Percentiles rank a stretch among this genome's conserved stretches.
Evolutionary conservation across 1,284 basidiomycete species (phyloP).

Genomic region (Moniliophthora roreri): DNA sequence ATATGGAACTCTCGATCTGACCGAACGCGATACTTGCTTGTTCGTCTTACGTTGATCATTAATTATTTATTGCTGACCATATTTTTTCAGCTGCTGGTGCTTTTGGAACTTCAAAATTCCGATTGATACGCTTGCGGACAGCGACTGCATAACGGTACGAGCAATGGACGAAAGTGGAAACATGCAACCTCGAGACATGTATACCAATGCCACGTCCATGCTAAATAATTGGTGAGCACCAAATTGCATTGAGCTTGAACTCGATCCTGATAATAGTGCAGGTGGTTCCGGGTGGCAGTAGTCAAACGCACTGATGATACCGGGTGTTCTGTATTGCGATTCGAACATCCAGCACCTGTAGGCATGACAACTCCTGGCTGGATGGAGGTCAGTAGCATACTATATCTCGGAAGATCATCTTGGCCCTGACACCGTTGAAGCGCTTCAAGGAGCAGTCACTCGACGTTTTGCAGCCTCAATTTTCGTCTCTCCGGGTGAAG

Average conservation of each 20-base stretch:
- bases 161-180: constrained; percentile 58
- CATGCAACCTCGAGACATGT: constrained; percentile 52
- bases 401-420: background rate
- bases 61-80: constrained; percentile 18
- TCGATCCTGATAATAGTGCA: constrained; percentile 6
- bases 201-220: constrained; percentile 56
- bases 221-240: constrained; percentile 53
- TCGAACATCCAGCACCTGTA: constrained; percentile 60
- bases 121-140: constrained; percentile 33
- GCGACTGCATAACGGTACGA: constrained; percentile 47
- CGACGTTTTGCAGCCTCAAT: background rate
- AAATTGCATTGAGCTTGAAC: background rate
- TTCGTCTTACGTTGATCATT: background rate
- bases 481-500: background rate
- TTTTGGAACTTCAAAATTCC: constrained; percentile 56
- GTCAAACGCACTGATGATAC: constrained; percentile 27
- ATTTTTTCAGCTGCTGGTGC: constrained; percentile 53
- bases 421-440: background rate
- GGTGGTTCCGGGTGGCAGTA: constrained; percentile 64
- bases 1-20: constrained; percentile 44
- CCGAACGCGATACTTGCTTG: constrained; percentile 48
- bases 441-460: constrained; percentile 4
- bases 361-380: constrained; percentile 2
- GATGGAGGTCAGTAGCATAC: constrained; percentile 8
- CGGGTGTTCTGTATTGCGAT: constrained; percentile 37